phyloP scores from a whole-genome alignment of 1,284 basidiomycete genomes.

The Apiotrichum gracile region DNA sequence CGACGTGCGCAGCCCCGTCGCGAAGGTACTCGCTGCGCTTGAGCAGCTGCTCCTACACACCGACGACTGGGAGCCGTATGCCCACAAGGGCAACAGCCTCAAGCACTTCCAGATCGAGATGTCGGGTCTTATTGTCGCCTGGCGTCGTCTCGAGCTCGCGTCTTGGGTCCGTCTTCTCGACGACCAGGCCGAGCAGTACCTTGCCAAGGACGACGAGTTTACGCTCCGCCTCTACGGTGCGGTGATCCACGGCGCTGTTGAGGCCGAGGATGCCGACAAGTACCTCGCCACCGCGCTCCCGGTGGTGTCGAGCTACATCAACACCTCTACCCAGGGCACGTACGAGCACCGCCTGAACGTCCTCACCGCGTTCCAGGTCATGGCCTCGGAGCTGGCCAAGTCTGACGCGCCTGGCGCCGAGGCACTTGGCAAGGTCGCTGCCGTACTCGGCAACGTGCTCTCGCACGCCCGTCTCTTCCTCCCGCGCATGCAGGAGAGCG shows the following conservation, averaged over 20 bases:
- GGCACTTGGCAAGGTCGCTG: constrained; percentile 50
- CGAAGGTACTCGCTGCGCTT: constrained; percentile 73
- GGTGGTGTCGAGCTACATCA: constrained; percentile 76
- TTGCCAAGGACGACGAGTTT: constrained; percentile 66
- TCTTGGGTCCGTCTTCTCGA: constrained; percentile 82
- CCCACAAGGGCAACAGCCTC: constrained; percentile 79
- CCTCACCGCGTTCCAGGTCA: constrained; percentile 60
- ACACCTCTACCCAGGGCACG: constrained; percentile 74
- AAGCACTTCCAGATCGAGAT: constrained; percentile 62
- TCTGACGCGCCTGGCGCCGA: constrained; percentile 46
- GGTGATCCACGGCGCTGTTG: constrained; percentile 60
- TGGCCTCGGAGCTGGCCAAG: constrained; percentile 35
- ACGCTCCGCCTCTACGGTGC: constrained; percentile 91
- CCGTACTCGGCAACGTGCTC: constrained; percentile 64
- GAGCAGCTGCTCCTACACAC: constrained; percentile 83
- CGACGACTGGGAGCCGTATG: constrained; percentile 95
- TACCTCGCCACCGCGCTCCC: constrained; percentile 63
- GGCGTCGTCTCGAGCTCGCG: constrained; percentile 82
- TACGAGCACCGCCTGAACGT: constrained; percentile 66
- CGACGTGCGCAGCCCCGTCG: constrained; percentile 66
- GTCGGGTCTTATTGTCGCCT: constrained; percentile 72
- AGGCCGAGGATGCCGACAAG: constrained; percentile 45
- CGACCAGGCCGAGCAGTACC: constrained; percentile 60
- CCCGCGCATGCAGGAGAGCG: constrained; percentile 51
- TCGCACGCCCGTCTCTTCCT: constrained; percentile 64